phyloP scores from a whole-genome alignment of 805 yeast genomes.

The Candida manassasensis region DNA sequence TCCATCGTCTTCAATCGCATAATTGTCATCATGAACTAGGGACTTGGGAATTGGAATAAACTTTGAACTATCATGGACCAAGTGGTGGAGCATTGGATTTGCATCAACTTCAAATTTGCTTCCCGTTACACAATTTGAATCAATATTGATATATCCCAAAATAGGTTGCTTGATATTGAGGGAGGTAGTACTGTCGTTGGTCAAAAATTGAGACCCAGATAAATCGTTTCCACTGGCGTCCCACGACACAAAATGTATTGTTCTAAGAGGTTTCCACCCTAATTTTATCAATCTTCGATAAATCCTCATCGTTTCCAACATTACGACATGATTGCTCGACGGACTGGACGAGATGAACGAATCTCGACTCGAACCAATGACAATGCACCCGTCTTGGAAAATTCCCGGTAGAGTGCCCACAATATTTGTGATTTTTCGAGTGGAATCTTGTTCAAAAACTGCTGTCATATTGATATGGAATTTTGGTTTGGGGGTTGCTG shows the following conservation, averaged over 20 bases:
- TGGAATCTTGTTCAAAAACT: neutral
- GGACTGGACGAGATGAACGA: conserved; percentile 34
- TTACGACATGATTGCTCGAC: conserved; percentile 34
- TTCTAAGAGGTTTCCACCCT: conserved; percentile 42
- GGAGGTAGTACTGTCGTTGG: conserved; percentile 15
- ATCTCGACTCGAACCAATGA: conserved; percentile 39
- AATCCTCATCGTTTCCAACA: conserved; percentile 36
- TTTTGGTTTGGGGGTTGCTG: conserved; percentile 10
- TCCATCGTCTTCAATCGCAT: conserved; percentile 14
- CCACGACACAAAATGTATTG: conserved; percentile 37
- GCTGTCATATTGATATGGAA: neutral
- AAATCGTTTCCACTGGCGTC: conserved; percentile 34
- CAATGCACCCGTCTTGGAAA: conserved; percentile 34
- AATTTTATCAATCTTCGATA: conserved; percentile 23
- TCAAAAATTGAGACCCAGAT: conserved; percentile 23
- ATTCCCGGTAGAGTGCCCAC: conserved; percentile 33
- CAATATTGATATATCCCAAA: conserved; percentile 35
- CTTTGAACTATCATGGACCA: conserved; percentile 24
- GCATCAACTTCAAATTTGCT: conserved; percentile 30
- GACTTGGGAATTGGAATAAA: conserved; percentile 28
- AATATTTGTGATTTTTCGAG: conserved; percentile 23
- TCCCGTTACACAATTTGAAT: conserved; percentile 36
- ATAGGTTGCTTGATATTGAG: conserved; percentile 21
- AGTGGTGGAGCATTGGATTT: conserved; percentile 32
- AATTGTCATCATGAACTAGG: conserved; percentile 11